Base-by-base conservation (phyloP, 768 basidiomycete species). In the Pisolithus microcarpus region DNA sequence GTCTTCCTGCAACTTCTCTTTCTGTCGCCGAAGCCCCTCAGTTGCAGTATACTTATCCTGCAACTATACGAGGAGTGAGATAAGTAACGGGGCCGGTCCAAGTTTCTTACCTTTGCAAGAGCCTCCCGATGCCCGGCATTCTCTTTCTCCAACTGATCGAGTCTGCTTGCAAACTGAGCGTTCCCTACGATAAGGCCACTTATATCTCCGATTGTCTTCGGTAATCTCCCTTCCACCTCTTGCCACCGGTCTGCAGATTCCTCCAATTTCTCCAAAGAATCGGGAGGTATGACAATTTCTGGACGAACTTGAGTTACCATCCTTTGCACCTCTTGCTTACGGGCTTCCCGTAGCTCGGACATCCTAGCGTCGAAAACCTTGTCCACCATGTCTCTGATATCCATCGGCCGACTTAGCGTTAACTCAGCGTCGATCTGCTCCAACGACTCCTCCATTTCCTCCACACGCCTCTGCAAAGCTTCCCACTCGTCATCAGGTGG, bases 391-490 rank as follows among this genome's bases (percentile, higher is more conserved):
- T 49, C 39, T 26, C 43, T 46, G 11, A 59, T 48, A 18, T 67
- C 54, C 26, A 39, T 45, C 31, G 18, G 60, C 40, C 44, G 63
- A 38, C 49, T 54, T 26, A 69, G 53, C n/a, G 67, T 64, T 16
- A 69, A 52, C 30, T 63, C 61, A 5, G 67, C 56, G 8, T 58
- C 63, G 7, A 60, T 53, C 47, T 67, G 64, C n/a, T 67, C 65
- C 7, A 69, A 50, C n/a, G 58, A 58, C 31, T 65, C 58, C 45
- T 62, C 65, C 15, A 67, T 54, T 23, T 62, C 50, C 28, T 30
- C 57, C 11, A 69, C 19, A 24, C 47, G 60, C 43, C 10, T 50
- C 48, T 34, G 57, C 44, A 67, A 43, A 5, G 52, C 13, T 43
- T 38, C 28, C 23, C 46, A 47, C 36, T 58, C 52, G 5, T 57